A percentile compares a stretch with the other conserved stretches of the same genome.
These are phyloP conservation scores for Phytophthora lateralis DNA, from an alignment of 352 stramenopile genomes.

Conservation along the genomic window DNA sequence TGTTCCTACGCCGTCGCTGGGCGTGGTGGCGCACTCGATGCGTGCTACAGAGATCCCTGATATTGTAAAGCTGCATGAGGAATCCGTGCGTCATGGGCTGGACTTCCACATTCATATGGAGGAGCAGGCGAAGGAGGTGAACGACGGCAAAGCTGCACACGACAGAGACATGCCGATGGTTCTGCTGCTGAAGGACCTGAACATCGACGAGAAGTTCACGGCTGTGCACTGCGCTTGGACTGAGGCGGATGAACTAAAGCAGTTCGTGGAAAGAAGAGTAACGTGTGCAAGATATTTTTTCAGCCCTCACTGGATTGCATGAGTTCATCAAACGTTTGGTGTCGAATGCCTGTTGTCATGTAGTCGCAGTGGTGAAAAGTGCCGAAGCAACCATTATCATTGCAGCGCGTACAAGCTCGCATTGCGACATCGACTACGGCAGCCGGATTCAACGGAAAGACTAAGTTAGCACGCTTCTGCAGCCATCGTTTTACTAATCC, in stretches of 20 bases:
- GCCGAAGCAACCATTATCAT: conserved; percentile 9
- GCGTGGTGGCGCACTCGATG: conserved; percentile 81
- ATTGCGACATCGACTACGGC: conserved; percentile 6
- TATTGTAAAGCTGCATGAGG: conserved; percentile 68
- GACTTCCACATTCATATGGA: conserved; percentile 78
- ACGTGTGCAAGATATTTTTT: conserved; percentile 52
- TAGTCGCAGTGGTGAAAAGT: conserved; percentile 17
- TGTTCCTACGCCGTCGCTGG: conserved; percentile 55
- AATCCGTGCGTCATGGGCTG: conserved; percentile 63
- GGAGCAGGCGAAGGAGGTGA: conserved; percentile 75
- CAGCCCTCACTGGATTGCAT: conserved; percentile 4
- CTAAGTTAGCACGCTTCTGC: conserved; percentile 10
- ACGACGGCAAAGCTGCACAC: conserved; percentile 72
- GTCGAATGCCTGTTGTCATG: conserved; percentile 4
- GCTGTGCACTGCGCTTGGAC: conserved; percentile 83
- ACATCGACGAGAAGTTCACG: conserved; percentile 77
- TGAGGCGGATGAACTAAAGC: conserved; percentile 51
- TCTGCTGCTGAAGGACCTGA: conserved; percentile 64
- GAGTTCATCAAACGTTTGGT: conserved; percentile 4
- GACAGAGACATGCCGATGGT: conserved; percentile 65
- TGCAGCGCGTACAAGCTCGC: conserved; percentile 5
- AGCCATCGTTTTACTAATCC: conserved; percentile 79
- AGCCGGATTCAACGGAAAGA: conserved; percentile 7
- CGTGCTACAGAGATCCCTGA: conserved; percentile 65
- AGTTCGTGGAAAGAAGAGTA: conserved; percentile 68